Evolutionary conservation across 139 green algal genomes (phyloP).

Genomic region (Edaphochlamys debaryana): DNA sequence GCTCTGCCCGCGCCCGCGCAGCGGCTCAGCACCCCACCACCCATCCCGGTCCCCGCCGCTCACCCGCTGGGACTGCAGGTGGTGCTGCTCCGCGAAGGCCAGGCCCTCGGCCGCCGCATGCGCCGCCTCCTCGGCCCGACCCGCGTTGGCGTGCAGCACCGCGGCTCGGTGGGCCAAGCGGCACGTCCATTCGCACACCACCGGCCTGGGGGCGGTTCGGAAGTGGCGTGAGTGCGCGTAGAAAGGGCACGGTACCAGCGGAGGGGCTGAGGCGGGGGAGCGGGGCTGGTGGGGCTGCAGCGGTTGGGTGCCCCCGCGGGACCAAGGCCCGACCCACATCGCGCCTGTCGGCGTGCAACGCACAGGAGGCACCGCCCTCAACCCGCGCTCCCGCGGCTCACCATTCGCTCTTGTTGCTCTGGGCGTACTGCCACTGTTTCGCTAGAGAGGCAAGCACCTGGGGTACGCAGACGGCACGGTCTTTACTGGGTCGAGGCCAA

Average conservation of each 20-base stretch:
- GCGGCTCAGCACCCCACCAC: too few species aligned
- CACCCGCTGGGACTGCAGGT: slow-evolving; percentile 40
- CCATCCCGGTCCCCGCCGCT: too few species aligned
- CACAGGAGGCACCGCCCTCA: too few species aligned
- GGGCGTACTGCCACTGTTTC: not conserved
- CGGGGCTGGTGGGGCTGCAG: not conserved
- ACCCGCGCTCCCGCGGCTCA: not conserved
- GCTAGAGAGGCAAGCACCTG: not conserved
- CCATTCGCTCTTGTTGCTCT: slow-evolving; percentile 16
- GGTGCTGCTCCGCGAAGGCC: slow-evolving; percentile 14
- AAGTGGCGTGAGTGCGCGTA: too few species aligned
- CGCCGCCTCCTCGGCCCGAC: not conserved
- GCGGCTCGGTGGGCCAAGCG: slow-evolving; percentile 37
- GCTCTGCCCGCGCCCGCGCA: too few species aligned
- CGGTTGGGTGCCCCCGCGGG: not conserved
- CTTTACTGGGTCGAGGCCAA: too few species aligned
- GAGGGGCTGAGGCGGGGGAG: not conserved
- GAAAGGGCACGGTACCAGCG: not conserved
- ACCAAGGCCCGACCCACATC: too few species aligned
- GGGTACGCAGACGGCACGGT: not conserved
- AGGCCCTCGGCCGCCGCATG: not conserved
- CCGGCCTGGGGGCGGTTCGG: slow-evolving; percentile 1
- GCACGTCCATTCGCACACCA: slow-evolving; percentile 26
- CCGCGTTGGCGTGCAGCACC: not conserved
- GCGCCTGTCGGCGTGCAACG: too few species aligned